These are phyloP conservation scores for Apophysomyces elegans DNA, from an alignment of 371 early-diverging fungal species.

Conservation along the genomic window DNA sequence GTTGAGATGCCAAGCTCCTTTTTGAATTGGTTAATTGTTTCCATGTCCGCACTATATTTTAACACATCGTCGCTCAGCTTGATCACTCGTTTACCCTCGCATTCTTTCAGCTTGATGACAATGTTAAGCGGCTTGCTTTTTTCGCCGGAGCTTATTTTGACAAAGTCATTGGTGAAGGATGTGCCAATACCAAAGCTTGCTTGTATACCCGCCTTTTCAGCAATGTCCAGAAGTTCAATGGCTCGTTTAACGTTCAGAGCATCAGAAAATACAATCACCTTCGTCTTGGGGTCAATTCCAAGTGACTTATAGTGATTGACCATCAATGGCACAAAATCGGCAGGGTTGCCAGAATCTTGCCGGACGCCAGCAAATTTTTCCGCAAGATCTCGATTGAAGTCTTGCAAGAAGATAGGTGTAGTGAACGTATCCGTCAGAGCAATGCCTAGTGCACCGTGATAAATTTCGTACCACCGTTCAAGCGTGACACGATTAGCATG, in stretches of 20 bases:
- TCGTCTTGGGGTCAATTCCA: conserved; percentile 64
- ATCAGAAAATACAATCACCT: conserved; percentile 77
- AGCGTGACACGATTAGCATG: conserved; percentile 68
- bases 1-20: conserved; percentile 31
- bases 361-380: conserved; percentile 63
- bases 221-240: conserved; percentile 53
- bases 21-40: conserved; percentile 55
- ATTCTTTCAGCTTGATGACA: conserved; percentile 74
- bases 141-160: conserved; percentile 28
- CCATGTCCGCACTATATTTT: conserved; percentile 67
- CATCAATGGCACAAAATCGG: conserved; percentile 56
- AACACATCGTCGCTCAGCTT: conserved; percentile 74
- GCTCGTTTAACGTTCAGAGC: conserved; percentile 60
- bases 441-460: conserved; percentile 60
- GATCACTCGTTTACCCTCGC: conserved; percentile 64
- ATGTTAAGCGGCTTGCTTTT: conserved; percentile 71
- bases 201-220: conserved; percentile 52
- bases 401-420: conserved; percentile 64
- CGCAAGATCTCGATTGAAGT: conserved; percentile 63
- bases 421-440: conserved; percentile 83
- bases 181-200: conserved; percentile 82
- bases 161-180: conserved; percentile 75
- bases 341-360: conserved; percentile 78
- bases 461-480: conserved; percentile 65
- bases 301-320: conserved; percentile 59